Base-by-base conservation (phyloP, 805 yeast species). In the Ascoidea rubescens region DNA sequence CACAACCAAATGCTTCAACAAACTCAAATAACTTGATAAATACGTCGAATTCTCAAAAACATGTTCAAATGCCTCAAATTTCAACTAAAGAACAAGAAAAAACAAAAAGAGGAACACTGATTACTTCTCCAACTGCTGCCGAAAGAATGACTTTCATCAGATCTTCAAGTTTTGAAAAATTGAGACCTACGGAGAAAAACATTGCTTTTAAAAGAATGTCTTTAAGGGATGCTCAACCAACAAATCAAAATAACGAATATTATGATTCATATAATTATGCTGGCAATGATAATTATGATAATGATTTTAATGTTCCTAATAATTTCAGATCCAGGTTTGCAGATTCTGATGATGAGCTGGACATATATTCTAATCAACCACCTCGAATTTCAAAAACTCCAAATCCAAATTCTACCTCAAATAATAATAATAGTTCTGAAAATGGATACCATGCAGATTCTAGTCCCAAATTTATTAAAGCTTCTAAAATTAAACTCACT, bases 151-250 rank as follows among this genome's bases (percentile, higher is more conserved):
- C 48, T 30, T 50, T 69, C 4, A 60, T 67, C 52, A 58, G 72
- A 46, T 67, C 62, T 46, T 7, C 10, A 0, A 80, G 87, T 45
- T 82, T 77, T 60, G 80, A 77, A 56, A 80, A 76, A 58, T 70
- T 58, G 50, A 60, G 71, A 58, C 57, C 64, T 14, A 33, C 6
- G 10, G 64, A 62, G 14, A 57, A 62, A 1, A 61, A 62, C 53
- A 62, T 66, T 17, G 74, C 70, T 10, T 69, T 69, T 57, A 69
- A 69, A 51, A 68, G 62, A 56, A 56, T 61, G 55, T 66, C 71
- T 0, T 48, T 68, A 48, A 62, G 72, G 60, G 67, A 62, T 45
- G 68, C 42, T 28, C 5, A 30, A 43, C 17, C 48, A 43, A 47
- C 49, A 21, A 31, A 31, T 50, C 33, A 48, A 48, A 5, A 47